Percentiles rank a stretch among this genome's conserved stretches.
These are phyloP conservation scores for Blastocystis sp. DNA, from an alignment of 352 stramenopile species.

Conservation along the genomic window DNA sequence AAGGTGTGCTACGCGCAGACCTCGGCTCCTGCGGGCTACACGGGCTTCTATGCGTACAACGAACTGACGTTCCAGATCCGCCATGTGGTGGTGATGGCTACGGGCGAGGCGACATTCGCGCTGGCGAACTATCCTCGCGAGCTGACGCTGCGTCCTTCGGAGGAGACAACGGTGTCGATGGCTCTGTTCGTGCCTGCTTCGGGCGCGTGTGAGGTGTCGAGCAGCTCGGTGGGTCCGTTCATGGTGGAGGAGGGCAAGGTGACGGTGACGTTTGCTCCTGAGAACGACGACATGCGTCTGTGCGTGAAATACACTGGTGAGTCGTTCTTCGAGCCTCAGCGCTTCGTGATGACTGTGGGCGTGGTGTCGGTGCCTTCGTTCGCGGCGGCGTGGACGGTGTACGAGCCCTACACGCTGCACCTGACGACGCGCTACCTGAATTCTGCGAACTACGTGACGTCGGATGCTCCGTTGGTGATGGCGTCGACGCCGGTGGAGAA, in stretches of 20 bases:
- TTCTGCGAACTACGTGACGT: background rate
- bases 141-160: background rate
- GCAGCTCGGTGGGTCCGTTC: background rate
- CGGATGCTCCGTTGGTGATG: background rate
- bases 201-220: background rate
- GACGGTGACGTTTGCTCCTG: background rate
- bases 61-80: background rate
- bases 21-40: background rate
- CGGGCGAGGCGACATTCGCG: background rate
- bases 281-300: constrained; percentile 37
- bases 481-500: background rate
- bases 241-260: background rate
- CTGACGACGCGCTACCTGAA: background rate
- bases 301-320: constrained; percentile 37
- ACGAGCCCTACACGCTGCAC: constrained; percentile 23
- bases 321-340: constrained; percentile 27
- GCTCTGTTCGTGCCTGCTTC: background rate
- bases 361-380: background rate
- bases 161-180: background rate
- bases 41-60: background rate
- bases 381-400: background rate
- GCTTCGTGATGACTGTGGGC: background rate
- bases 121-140: background rate
- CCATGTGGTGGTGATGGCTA: background rate
- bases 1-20: constrained; percentile 41